Conservation (phyloP, 257 asterid species). For the Nicotiana undulata region DNA sequence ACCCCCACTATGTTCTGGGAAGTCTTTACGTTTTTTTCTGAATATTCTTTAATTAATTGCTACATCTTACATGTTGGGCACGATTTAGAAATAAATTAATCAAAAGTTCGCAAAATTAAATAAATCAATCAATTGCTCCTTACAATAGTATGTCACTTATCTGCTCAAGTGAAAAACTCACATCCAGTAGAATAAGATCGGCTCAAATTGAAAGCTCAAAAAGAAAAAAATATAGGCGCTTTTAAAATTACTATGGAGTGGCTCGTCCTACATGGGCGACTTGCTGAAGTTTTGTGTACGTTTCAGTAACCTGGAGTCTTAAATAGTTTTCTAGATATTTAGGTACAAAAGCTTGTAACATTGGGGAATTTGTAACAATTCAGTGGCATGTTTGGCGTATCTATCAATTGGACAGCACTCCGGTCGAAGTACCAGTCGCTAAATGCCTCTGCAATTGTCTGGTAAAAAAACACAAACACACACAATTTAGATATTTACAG, state of each 20-base stretch:
- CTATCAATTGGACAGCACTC: not conserved
- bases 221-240: too few relatives aligned
- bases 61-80: not conserved
- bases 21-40: not conserved
- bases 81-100: not conserved
- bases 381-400: not conserved
- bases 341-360: not conserved
- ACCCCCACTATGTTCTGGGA: too few relatives aligned
- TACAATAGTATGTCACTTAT: not conserved
- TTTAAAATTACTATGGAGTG: too few relatives aligned
- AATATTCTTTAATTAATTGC: not conserved
- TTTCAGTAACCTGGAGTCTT: not conserved
- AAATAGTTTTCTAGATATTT: not conserved
- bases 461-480: not conserved
- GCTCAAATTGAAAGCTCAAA: too few relatives aligned
- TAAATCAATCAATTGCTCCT: not conserved
- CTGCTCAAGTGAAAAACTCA: too few relatives aligned
- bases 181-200: too few relatives aligned
- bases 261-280: too few relatives aligned
- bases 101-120: not conserved
- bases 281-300: too few relatives aligned
- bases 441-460: not conserved
- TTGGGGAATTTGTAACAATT: not conserved
- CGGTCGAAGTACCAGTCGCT: not conserved
- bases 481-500: not conserved